Base-by-base conservation (phyloP, 2,329 filamentous ascomycete species). In the Epicoccum nigrum region DNA sequence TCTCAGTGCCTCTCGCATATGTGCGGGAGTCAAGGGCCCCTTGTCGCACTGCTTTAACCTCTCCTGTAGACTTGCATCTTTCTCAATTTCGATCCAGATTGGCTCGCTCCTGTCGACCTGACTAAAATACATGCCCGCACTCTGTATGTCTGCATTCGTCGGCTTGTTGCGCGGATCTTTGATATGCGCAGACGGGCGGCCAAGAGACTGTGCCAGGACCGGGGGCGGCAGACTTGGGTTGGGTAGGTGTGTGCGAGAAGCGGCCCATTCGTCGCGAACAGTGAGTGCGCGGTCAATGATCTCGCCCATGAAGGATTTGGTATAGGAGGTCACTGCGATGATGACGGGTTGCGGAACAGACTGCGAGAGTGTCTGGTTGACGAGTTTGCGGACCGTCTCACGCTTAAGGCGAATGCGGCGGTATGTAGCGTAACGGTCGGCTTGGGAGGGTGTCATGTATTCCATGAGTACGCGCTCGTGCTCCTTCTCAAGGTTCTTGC, bases 311-410 rank as follows among this genome's bases (percentile, higher is more conserved):
- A 90, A 92, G 54, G 90, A 80, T 73, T 93, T 93, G 39, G 87
- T 85, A 16, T 90, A 88, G 0, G 86, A 85, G 40, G 86, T 86
- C 65, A 92, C 87, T n/a, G 87, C 86, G 17, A 88, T 85, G 55
- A 89, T 86, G 41, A 92, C 87, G 61, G 84, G 87, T 16, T 83
- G 80, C 0, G 88, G 87, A 0, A 90, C 89, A 1, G 87, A 91
- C 69, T 92, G 89, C 0, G 87, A 90, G 7, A 92, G 86, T 1
- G 89, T 90, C 51, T 89, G 87, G 65, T 92, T 93, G 68, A 91
- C 86, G 54, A 92, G 83, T 81, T 86, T 81, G 67, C 88, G 83
- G 50, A 92, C 86, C 15, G 86, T 85, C 6, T 85, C 81, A 58
- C 87, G 86, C 17, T 84, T 82, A 32, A 92, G 75, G 62, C 87